Evolutionary conservation across 75 land plant species (phyloP), one percentile per base, ranked within the genome.

Genomic region (Sequoia sempervirens): DNA sequence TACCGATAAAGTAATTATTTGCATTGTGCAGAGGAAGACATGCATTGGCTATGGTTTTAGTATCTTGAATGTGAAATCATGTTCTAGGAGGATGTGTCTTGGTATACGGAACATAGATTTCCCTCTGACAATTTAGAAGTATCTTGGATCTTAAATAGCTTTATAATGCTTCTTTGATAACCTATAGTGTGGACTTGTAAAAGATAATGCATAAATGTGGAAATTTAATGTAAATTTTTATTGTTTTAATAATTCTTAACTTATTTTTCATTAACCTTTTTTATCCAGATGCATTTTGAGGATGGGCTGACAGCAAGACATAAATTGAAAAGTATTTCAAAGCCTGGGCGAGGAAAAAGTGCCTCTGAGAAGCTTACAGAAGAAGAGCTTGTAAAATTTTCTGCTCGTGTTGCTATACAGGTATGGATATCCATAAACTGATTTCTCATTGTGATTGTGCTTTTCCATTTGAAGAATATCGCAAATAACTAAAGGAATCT

Each of bases 361-460:
- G 99, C 96, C 12, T 92, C 98, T 47, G 97, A 92, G 82, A 98
- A 97, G 79, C 93, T 96, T 38, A 89, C 92, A 74, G 97, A 96
- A 87, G 99, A 98, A 75, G 98, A 91, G 23, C 89, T 98, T 54
- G 89, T 96, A 36, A 98, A 92, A 79, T 93, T 96, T 76, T 91
- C 92, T 53, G 89, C 95, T 79, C 90, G 99, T 34, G 88, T 94
- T 36, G 81, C 88, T 38, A 88, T 93, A 38, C 99, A 97, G 92
- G 99, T 97, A 86, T 61, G 34, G 38, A 23, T 69, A 74, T 54
- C 26, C 11, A 37, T 38, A 38, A 40, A 75, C n/a, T 23, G 10
- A 38, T 75, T 75, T 18, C 26, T 37, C 45, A 37, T 75, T 75
- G 43, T 20, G 45, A 40, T 75, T 75, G 78, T 38, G 45, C 40